Evolutionary conservation across 1,284 basidiomycete species (phyloP), one percentile per base, ranked within the genome.

Genomic region (Boletus semigastroideus): DNA sequence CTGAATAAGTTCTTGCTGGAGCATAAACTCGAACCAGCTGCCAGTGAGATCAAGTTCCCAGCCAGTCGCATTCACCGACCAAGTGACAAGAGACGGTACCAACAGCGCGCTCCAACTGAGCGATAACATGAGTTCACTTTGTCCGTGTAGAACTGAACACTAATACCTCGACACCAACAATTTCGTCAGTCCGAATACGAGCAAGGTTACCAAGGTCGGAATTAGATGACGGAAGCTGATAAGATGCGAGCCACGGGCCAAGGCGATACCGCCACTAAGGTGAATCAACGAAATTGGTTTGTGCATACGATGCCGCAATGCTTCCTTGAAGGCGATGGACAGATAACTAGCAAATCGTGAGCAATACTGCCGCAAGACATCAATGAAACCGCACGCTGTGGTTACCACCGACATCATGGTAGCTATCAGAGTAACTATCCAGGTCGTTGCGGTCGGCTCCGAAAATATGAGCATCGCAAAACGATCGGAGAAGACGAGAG

Each of bases 291-390:
- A 54, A 5, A 60, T 55, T 8, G 59, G 22, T 3, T n/a, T n/a
- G 7, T 46, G 52, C 55, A 59, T 59, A 4, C 59, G 41, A 31
- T 60, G 59, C 8, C 41, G 49, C 38, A 61, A 37, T 20, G 59
- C 58, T 19, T 55, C 48, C 22, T 48, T 58, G 33, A 59, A 20
- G 2, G 59, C 37, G 7, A 46, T 52, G 0, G 56, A 42, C n/a
- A 59, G 33, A 8, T 38, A 57, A 9, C 58, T 59, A 12, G 13
- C 1, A 12, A 45, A 12, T 20, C 4, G 30, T 36, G 11, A 48
- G 30, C 5, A 2, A 8, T 19, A 9, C 6, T 14, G 4, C 14
- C 30, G 12, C 30, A 14, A 31, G 14, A 31, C 30, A 10, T 31
- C 3, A 22, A 38, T 27, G 39, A n/a, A 9, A 48, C 5, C 51